Conservation (phyloP, 2,329 filamentous ascomycete genomes). For the Pezicula carpinea region DNA sequence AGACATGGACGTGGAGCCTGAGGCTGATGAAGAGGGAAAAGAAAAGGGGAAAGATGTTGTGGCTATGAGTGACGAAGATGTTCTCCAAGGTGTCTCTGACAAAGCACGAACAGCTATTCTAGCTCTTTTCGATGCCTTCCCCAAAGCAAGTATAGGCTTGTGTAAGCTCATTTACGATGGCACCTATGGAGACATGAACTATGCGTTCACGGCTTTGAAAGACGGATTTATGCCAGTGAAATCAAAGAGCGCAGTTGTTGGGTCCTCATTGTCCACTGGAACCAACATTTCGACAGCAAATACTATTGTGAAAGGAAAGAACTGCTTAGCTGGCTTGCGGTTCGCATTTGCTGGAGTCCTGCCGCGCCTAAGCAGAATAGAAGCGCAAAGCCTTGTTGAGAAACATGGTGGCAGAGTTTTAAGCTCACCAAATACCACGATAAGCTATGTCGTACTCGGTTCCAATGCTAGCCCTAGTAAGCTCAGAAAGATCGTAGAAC, state of each 20-base stretch:
- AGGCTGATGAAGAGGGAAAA: background rate
- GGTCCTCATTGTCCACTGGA: constrained; percentile 9
- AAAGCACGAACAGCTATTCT: constrained; percentile 18
- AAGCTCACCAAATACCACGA: background rate
- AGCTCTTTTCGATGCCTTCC: constrained; percentile 27
- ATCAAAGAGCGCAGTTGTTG: constrained; percentile 19
- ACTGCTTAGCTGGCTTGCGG: background rate
- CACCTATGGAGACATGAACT: constrained; percentile 20
- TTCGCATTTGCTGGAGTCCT: background rate
- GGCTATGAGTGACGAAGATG: constrained; percentile 5
- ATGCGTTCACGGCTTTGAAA: constrained; percentile 25
- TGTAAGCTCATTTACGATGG: constrained; percentile 25
- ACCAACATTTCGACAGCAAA: constrained; percentile 3
- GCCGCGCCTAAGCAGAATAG: background rate
- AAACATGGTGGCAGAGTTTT: background rate
- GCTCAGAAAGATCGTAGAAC: constrained; percentile 74
- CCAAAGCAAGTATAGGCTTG: constrained; percentile 22
- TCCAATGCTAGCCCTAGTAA: constrained; percentile 92
- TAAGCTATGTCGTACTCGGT: background rate
- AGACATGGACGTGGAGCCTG: background rate
- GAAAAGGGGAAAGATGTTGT: constrained; percentile 1
- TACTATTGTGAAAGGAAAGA: constrained; percentile 6
- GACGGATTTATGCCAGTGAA: constrained; percentile 21
- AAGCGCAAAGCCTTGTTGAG: background rate
- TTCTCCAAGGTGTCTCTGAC: constrained; percentile 14